A percentile compares a stretch with the other conserved stretches of the same genome.
Evolutionary conservation across 2,329 filamentous ascomycete species (phyloP).

Genomic region (Cytospora leucostoma): DNA sequence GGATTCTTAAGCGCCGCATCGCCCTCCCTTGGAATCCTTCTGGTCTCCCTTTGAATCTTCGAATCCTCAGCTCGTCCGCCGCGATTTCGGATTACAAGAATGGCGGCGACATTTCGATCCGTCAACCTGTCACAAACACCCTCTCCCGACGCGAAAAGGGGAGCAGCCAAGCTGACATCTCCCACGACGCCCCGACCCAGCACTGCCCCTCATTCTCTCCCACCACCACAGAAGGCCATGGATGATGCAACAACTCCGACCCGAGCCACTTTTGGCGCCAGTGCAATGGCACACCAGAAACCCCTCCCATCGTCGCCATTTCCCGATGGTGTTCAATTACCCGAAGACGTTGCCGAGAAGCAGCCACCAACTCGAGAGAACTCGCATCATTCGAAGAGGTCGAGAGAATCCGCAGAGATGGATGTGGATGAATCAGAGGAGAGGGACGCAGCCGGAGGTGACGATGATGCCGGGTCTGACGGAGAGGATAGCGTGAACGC

Average conservation of each 20-base stretch:
- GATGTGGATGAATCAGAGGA: slow-evolving; percentile 77
- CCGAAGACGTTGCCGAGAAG: slow-evolving; percentile 46
- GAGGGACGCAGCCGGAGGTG: slow-evolving; percentile 49
- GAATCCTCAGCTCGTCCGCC: slow-evolving; percentile 23
- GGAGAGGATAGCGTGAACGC: slow-evolving; percentile 61
- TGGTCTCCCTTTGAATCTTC: slow-evolving; percentile 25
- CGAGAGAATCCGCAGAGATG: slow-evolving; percentile 67
- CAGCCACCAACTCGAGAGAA: slow-evolving; percentile 52
- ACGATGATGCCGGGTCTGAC: slow-evolving; percentile 61
- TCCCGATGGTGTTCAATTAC: slow-evolving; percentile 51
- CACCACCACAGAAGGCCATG: slow-evolving; percentile 33
- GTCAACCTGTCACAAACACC: slow-evolving; percentile 55
- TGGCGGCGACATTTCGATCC: slow-evolving; percentile 61
- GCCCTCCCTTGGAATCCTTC: slow-evolving; percentile 29
- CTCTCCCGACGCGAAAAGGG: slow-evolving; percentile 48
- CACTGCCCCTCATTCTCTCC: slow-evolving; percentile 35
- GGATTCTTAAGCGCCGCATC: slow-evolving; percentile 33
- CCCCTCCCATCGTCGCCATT: slow-evolving; percentile 57
- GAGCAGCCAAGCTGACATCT: slow-evolving; percentile 54
- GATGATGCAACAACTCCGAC: slow-evolving; percentile 64
- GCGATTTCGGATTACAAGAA: slow-evolving; percentile 31
- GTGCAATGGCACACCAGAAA: slow-evolving; percentile 49
- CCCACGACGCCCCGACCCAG: slow-evolving; percentile 39
- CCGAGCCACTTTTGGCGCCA: slow-evolving; percentile 52
- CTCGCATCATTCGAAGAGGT: slow-evolving; percentile 63